These are phyloP conservation scores for Graphilbum sp. DNA, from an alignment of 2,329 filamentous ascomycete genomes.

Conservation along the genomic window DNA sequence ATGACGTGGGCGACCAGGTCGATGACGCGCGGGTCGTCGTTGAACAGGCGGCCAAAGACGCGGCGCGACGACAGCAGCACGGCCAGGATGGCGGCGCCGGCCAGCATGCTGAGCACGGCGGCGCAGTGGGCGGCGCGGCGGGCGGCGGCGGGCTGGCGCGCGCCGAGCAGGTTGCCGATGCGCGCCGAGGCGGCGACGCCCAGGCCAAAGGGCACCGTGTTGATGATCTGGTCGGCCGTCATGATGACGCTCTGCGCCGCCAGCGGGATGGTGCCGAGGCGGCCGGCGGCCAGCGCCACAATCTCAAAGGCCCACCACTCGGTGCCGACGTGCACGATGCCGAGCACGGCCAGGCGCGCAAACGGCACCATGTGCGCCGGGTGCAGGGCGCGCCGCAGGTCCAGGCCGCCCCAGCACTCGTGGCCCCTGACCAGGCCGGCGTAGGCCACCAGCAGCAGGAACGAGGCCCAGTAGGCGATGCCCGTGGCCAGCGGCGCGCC, in stretches of 20 bases:
- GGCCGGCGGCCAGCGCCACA: slow-evolving; percentile 66
- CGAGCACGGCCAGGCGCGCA: slow-evolving; percentile 55
- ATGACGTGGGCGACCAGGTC: slow-evolving; percentile 59
- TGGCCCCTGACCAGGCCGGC: slow-evolving; percentile 52
- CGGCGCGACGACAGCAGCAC: slow-evolving; percentile 55
- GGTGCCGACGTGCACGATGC: slow-evolving; percentile 69
- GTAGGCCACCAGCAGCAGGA: slow-evolving; percentile 59
- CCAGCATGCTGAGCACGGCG: slow-evolving; percentile 53
- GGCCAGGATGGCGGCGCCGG: slow-evolving; percentile 50
- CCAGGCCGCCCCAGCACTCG: slow-evolving; percentile 64
- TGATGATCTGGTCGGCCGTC: slow-evolving; percentile 75
- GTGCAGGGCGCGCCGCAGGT: slow-evolving; percentile 40
- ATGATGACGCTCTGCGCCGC: slow-evolving; percentile 81
- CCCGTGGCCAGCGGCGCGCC: slow-evolving; percentile 72
- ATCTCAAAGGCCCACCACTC: slow-evolving; percentile 96
- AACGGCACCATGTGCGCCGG: slow-evolving; percentile 50
- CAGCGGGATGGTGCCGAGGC: slow-evolving; percentile 61
- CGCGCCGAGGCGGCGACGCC: slow-evolving; percentile 66
- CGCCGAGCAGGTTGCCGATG: slow-evolving; percentile 66
- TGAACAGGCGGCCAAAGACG: slow-evolving; percentile 65
- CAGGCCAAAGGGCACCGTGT: slow-evolving; percentile 72
- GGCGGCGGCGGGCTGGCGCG: slow-evolving; percentile 47
- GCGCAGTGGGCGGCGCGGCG: slow-evolving; percentile 58
- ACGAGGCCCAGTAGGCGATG: slow-evolving; percentile 74
- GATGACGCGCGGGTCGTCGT: slow-evolving; percentile 58